Evolutionary conservation across 2,329 filamentous ascomycete species (phyloP).

Genomic region (Curvularia lunata): DNA sequence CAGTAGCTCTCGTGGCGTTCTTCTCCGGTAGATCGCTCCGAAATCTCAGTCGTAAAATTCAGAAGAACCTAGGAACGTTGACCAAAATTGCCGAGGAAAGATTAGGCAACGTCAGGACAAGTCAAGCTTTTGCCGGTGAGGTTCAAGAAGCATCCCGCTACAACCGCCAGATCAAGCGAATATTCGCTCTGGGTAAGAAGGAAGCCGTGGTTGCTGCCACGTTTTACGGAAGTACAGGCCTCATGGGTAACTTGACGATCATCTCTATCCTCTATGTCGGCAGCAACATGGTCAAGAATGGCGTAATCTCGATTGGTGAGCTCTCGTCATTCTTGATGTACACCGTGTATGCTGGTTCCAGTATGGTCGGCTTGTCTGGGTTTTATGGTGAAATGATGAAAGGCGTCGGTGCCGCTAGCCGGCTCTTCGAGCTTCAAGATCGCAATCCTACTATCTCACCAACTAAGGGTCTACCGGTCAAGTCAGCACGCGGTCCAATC

Average conservation of each 20-base stretch:
- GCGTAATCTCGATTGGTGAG: constrained; percentile 87
- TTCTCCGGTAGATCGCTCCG: constrained; percentile 90
- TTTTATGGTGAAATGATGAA: constrained; percentile 99
- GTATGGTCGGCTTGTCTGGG: constrained; percentile 89
- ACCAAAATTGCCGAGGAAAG: constrained; percentile 98
- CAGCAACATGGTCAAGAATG: constrained; percentile 85
- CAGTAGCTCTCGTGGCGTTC: constrained; percentile 87
- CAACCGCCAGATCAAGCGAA: constrained; percentile 88
- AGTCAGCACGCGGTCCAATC: constrained; percentile 85
- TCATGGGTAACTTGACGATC: constrained; percentile 96
- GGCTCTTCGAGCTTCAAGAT: constrained; percentile 94
- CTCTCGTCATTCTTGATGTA: constrained; percentile 99
- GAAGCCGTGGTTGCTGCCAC: constrained; percentile 89
- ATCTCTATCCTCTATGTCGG: constrained; percentile 88
- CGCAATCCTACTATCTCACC: constrained; percentile 84
- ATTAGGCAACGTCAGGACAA: constrained; percentile 95
- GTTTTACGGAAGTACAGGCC: constrained; percentile 86
- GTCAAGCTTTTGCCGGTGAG: constrained; percentile 94
- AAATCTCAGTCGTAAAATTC: constrained; percentile 88
- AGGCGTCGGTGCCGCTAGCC: constrained; percentile 93
- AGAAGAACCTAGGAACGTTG: constrained; percentile 88
- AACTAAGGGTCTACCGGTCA: constrained; percentile 79
- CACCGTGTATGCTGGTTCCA: constrained; percentile 83
- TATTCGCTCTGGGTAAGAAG: constrained; percentile 84
- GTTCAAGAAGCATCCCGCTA: constrained; percentile 89